phyloP scores from a whole-genome alignment of 306 rosid species.

The Cyclanthera cordifolia region DNA sequence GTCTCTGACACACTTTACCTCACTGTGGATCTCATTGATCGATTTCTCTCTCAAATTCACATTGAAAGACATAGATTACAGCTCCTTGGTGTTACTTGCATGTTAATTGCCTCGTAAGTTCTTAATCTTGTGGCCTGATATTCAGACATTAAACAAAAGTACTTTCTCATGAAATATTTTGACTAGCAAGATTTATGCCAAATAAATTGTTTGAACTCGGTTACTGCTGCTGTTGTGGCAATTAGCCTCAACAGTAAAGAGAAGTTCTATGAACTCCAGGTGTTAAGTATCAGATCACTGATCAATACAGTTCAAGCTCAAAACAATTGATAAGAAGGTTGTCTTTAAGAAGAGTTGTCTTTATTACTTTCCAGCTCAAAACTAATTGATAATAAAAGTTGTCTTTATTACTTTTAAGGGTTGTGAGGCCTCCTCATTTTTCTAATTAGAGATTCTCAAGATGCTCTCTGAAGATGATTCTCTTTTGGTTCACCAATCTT shows the following conservation, averaged over 20 bases:
- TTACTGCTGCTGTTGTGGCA: background rate
- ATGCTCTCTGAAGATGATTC: too few relatives aligned
- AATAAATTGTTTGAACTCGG: background rate
- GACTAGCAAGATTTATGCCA: background rate
- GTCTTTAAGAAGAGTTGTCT: too few relatives aligned
- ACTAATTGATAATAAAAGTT: too few relatives aligned
- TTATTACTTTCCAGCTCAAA: too few relatives aligned
- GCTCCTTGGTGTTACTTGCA: slow-evolving; percentile 75
- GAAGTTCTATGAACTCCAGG: background rate
- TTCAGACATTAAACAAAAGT: background rate
- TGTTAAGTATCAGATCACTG: background rate
- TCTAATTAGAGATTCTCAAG: too few relatives aligned
- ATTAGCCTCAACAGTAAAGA: background rate
- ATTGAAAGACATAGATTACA: slow-evolving; percentile 64
- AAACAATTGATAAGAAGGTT: too few relatives aligned
- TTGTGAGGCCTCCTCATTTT: too few relatives aligned
- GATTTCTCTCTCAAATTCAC: slow-evolving; percentile 55
- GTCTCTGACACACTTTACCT: slow-evolving; percentile 92
- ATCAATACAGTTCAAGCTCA: too few relatives aligned
- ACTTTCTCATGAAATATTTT: background rate
- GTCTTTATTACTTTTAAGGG: too few relatives aligned
- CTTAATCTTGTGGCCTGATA: background rate
- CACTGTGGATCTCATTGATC: slow-evolving; percentile 78
- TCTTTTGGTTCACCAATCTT: too few relatives aligned
- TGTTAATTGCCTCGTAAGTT: slow-evolving; percentile 90